Base-by-base conservation (phyloP, 306 rosid genomes). In the Ziziphus jujuba region DNA sequence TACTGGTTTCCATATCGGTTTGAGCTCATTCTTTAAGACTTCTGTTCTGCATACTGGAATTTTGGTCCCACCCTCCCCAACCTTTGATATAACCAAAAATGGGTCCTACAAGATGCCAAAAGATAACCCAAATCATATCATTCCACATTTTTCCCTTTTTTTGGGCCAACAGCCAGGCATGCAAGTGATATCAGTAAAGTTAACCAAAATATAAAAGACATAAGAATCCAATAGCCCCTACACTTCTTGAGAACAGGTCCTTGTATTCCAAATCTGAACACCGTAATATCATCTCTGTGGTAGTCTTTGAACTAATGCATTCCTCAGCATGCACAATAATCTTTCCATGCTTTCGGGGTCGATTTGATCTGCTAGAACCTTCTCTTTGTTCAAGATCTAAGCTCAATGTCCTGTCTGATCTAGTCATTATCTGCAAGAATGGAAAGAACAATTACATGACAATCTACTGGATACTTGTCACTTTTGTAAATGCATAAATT, bases 231-330 rank as follows among this genome's bases (percentile, higher is more conserved):
- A 25, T 40, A 54, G 56, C 28, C 79, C 97, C 58, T 95, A 95
- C 99, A 79, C 91, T 95, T 89, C 66, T 88, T 34, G 96, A 95
- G 85, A 95, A 95, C 58, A 91, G 95, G 84, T 95, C 99, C 90
- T 81, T 90, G 79, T 79, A 71, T 81, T 88, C 97, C 95, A 95
- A 88, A 77, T 95, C 91, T 48, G 84, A 77, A 85, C 99, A 88
- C 82, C 86, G 85, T 59, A 95, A 81, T 70, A 77, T 79, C 82
- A 95, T 77, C 81, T 90, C 97, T 28, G 81, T 33, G 0, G 87
- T 79, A 55, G 91, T 87, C 86, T 88, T 95, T 44, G 97, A 95
- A 82, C 71, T 84, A 78, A 88, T 35, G 76, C 84, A 85, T 79
- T 95, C 97, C 84, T 95, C 99, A 65, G 87, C 97, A 72, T 79